These are phyloP conservation scores for Blastocladiella emersonii DNA, from an alignment of 371 early-diverging fungal species.

Conservation along the genomic window DNA sequence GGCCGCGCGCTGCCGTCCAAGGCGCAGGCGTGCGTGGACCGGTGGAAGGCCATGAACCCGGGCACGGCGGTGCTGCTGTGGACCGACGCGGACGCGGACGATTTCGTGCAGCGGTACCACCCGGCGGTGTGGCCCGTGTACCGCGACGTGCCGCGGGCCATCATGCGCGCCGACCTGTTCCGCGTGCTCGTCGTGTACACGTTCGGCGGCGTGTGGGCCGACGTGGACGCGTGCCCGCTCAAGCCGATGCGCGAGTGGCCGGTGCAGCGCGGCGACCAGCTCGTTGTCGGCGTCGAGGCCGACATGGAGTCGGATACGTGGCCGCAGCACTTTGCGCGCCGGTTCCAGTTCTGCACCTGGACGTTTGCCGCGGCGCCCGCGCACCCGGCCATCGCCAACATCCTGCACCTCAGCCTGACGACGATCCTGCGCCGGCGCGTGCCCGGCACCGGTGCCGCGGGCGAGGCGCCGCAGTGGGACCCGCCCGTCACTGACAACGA, in stretches of 20 bases:
- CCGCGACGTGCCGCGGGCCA: background rate
- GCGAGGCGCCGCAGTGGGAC: too few species aligned
- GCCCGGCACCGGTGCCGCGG: background rate
- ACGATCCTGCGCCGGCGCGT: background rate
- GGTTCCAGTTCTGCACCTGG: background rate
- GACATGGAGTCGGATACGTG: background rate
- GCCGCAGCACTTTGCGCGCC: background rate
- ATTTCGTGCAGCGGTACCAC: slow-evolving; percentile 1
- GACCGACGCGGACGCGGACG: slow-evolving; percentile 7
- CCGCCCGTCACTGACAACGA: background rate
- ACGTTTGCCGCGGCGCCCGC: background rate
- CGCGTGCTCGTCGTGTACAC: slow-evolving; percentile 8
- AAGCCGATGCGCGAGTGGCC: slow-evolving; percentile 3
- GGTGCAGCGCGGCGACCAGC: background rate
- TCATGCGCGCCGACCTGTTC: slow-evolving; percentile 8
- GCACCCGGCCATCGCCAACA: background rate
- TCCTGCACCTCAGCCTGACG: background rate
- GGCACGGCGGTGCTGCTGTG: slow-evolving; percentile 5
- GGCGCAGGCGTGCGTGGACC: background rate
- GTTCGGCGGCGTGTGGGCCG: slow-evolving; percentile 12
- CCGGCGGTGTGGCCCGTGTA: background rate
- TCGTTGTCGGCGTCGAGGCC: background rate
- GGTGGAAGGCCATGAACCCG: slow-evolving; percentile 5
- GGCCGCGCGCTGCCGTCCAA: background rate
- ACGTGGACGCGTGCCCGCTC: slow-evolving; percentile 7